These are phyloP conservation scores for Escallonia herrerae DNA, from an alignment of 129 eudicot genomes.

Conservation along the genomic window DNA sequence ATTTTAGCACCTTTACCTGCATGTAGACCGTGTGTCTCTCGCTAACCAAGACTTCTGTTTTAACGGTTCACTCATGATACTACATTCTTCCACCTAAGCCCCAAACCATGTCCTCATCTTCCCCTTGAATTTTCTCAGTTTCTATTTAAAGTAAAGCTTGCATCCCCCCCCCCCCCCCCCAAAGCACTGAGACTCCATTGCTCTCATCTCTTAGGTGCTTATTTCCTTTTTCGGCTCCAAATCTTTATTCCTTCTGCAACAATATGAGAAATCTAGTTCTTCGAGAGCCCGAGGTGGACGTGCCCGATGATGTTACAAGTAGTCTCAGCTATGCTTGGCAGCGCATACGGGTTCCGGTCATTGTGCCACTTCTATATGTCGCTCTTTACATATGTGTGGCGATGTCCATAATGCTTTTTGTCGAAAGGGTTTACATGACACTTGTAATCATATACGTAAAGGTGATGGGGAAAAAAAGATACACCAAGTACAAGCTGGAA, in stretches of 20 bases:
- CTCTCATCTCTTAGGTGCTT: neutral
- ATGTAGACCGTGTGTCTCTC: slow-evolving; percentile 44
- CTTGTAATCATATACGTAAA: slow-evolving; percentile 52
- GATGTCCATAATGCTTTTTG: slow-evolving; percentile 74
- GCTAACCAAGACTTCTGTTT: slow-evolving; percentile 11
- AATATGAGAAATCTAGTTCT: slow-evolving; percentile 46
- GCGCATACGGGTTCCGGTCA: slow-evolving; percentile 36
- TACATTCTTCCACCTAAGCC: slow-evolving; percentile 29
- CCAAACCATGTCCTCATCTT: slow-evolving; percentile 28
- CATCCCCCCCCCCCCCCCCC: slow-evolving; percentile 2
- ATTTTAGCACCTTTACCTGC: slow-evolving; percentile 45
- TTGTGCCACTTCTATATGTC: slow-evolving; percentile 46
- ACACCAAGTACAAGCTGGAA: slow-evolving; percentile 60
- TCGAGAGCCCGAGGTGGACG: slow-evolving; percentile 26
- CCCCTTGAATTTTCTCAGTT: slow-evolving; percentile 10
- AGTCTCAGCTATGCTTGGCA: slow-evolving; percentile 45
- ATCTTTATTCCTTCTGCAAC: slow-evolving; percentile 4
- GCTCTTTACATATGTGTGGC: slow-evolving; percentile 52
- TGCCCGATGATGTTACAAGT: slow-evolving; percentile 24
- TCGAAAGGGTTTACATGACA: slow-evolving; percentile 70
- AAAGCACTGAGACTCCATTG: slow-evolving; percentile 7
- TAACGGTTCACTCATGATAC: slow-evolving; percentile 34
- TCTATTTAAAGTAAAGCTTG: slow-evolving; percentile 38
- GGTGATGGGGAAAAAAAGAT: slow-evolving; percentile 50
- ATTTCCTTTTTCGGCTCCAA: slow-evolving; percentile 6